These are phyloP conservation scores for Ambrosiella xylebori DNA, from an alignment of 2,329 filamentous ascomycete species.

Conservation along the genomic window DNA sequence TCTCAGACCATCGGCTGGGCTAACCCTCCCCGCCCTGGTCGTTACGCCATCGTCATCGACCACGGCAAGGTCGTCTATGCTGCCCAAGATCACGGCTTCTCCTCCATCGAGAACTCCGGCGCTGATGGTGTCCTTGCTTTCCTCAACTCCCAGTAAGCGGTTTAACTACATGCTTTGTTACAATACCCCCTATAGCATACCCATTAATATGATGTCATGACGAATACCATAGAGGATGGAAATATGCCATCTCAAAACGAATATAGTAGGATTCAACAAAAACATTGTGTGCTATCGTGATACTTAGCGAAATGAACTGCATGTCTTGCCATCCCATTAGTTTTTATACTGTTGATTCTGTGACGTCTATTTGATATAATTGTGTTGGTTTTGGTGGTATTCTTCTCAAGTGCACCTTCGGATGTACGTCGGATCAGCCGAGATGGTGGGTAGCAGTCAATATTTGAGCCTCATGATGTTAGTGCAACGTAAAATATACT, in stretches of 20 bases:
- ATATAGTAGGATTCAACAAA: background rate
- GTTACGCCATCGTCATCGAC: conserved; percentile 69
- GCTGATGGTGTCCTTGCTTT: conserved; percentile 35
- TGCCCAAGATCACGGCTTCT: conserved; percentile 45
- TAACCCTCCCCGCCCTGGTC: conserved; percentile 53
- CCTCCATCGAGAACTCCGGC: conserved; percentile 30
- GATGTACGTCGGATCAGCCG: too few relatives aligned
- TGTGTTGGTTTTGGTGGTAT: too few relatives aligned
- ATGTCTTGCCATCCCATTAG: too few relatives aligned
- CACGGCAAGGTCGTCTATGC: conserved; percentile 72
- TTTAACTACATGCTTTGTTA: background rate
- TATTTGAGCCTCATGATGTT: too few relatives aligned
- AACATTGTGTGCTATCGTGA: background rate
- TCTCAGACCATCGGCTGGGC: conserved; percentile 65
- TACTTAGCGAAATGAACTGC: too few relatives aligned
- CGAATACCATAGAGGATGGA: background rate
- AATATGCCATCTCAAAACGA: background rate
- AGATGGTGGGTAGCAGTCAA: too few relatives aligned
- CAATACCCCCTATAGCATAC: background rate
- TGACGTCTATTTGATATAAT: too few relatives aligned
- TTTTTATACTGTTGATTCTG: too few relatives aligned
- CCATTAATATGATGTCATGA: conserved; percentile 6
- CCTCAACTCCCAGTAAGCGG: conserved; percentile 27
- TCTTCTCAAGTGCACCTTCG: too few relatives aligned
- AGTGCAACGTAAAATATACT: too few relatives aligned